Base-by-base conservation (phyloP, 106 monocot species). In the Dactylorhiza incarnata region DNA sequence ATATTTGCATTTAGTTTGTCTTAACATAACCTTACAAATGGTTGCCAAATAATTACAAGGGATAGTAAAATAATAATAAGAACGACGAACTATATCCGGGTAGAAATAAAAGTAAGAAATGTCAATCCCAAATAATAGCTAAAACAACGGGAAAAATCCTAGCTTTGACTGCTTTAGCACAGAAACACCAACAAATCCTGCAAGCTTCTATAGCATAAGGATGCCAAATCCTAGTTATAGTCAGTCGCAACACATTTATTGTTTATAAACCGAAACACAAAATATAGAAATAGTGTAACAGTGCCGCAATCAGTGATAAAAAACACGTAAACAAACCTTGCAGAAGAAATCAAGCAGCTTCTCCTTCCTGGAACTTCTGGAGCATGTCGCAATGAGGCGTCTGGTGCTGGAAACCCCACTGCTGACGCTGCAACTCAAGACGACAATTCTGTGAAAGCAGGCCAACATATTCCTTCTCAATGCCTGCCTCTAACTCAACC, bases 321-420 rank as follows among this genome's bases (percentile, higher is more conserved):
- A 12, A 52, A n/a, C 17, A 56, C 6, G 6, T n/a, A 6, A n/a
- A 66, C 66, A 66, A 37, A 66, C 66, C 66, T 71, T 71, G 45
- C 19, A 73, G 17, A 4, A 25, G 13, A 15, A 9, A 24, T 50
- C 49, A 50, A 51, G 13, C 53, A 5, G 17, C 50, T 50, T 70
- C 79, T 13, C 86, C 65, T 48, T 82, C 79, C 66, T 90, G 82
- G 72, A 85, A 94, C 76, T 85, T 94, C 78, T 74, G 81, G 68
- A 99, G 91, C 91, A 89, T 82, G 82, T 94, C 91, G 37, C 97
- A 99, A 53, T 94, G 81, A 12, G 91, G 91, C 8, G 86, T 99
- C 59, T 89, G 53, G 29, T 80, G 72, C 5, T 80, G 54, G 2
- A 78, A 54, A 9, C 97, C 97, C 94, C 94, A 99, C 15, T 86